Conservation (phyloP, 495 filamentous ascomycete species). For the Neurospora cerealis region DNA sequence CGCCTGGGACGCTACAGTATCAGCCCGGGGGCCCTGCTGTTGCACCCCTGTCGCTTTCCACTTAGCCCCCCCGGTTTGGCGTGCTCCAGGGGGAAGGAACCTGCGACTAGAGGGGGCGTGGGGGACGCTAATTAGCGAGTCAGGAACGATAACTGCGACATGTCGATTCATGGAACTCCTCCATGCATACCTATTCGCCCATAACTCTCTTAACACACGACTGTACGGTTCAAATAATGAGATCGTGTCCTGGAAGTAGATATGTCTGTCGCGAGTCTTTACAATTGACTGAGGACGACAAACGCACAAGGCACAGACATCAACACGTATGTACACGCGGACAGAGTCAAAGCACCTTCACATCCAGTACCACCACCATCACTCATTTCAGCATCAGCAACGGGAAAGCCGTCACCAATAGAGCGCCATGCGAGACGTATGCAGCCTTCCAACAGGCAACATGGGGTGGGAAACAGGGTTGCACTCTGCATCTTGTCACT, state of each 20-base stretch:
- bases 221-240: not conserved
- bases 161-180: not conserved
- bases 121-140: not conserved
- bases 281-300: not conserved
- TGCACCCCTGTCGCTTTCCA: not conserved
- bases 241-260: not conserved
- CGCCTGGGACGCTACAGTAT: not conserved
- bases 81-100: not conserved
- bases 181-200: not conserved
- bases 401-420: not conserved
- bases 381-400: not conserved
- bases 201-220: not conserved
- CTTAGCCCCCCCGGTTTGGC: not conserved
- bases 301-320: not conserved
- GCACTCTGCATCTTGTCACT: not conserved
- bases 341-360: not conserved
- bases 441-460: not conserved
- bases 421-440: not conserved
- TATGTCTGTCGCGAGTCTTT: not conserved
- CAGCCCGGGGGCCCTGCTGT: not conserved
- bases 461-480: not conserved
- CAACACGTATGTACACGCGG: not conserved
- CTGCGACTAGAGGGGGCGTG: not conserved
- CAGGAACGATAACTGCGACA: not conserved
- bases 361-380: not conserved